Percentiles rank a stretch among this genome's conserved stretches.
Evolutionary conservation across 2,329 filamentous ascomycete species (phyloP).

Genomic region (Mycocentrospora acerina): DNA sequence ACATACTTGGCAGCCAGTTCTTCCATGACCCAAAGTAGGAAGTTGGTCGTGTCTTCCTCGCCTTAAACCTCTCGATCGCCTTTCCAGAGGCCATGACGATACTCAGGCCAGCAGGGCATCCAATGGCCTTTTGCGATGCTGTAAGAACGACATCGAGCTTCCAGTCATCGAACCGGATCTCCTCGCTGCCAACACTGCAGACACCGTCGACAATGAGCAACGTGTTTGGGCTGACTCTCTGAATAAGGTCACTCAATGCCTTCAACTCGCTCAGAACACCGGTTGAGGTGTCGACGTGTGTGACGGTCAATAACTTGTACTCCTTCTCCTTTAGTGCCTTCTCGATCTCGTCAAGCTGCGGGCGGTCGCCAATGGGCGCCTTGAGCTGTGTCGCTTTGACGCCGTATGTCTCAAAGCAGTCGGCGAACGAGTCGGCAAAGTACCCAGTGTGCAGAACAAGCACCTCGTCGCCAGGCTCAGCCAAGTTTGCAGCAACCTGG

Average conservation of each 20-base stretch:
- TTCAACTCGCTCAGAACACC: conserved; percentile 92
- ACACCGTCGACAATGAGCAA: conserved; percentile 93
- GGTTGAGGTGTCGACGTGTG: conserved; percentile 96
- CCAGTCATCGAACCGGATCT: conserved; percentile 96
- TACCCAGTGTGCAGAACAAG: conserved; percentile 95
- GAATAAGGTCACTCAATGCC: conserved; percentile 77
- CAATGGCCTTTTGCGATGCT: conserved; percentile 95
- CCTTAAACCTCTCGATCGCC: conserved; percentile 78
- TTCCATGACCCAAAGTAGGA: conserved; percentile 96
- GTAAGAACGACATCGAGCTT: conserved; percentile 89
- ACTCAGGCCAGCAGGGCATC: conserved; percentile 88
- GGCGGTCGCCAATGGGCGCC: conserved; percentile 83
- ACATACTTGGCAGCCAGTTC: conserved; percentile 87
- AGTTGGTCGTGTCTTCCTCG: conserved; percentile 75
- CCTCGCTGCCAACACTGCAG: conserved; percentile 93
- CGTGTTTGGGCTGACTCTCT: conserved; percentile 84
- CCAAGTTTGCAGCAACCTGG: conserved; percentile 87
- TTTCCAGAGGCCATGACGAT: conserved; percentile 92
- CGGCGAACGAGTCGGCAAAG: conserved; percentile 92
- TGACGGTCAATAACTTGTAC: conserved; percentile 93
- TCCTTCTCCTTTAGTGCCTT: conserved; percentile 83
- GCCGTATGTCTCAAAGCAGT: conserved; percentile 90
- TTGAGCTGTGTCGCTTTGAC: conserved; percentile 87
- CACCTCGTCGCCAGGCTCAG: conserved; percentile 85
- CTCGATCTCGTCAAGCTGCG: conserved; percentile 85